These are phyloP conservation scores for Fusarium sp. DNA, from an alignment of 2,329 filamentous ascomycete species.

Conservation along the genomic window DNA sequence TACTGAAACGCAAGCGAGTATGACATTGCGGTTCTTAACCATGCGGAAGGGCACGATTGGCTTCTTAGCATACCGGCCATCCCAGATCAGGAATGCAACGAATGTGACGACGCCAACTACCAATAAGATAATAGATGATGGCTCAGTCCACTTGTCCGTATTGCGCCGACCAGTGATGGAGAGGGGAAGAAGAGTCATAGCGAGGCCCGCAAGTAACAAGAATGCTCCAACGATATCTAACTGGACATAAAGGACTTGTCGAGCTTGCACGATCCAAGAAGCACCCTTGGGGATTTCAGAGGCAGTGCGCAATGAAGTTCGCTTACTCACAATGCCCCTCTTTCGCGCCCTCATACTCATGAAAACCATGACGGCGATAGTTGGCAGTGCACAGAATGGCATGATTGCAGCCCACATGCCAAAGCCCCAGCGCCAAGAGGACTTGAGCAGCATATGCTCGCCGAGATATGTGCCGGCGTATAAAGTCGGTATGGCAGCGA, in stretches of 20 bases:
- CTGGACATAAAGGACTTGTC: neutral
- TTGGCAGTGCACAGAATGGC: neutral
- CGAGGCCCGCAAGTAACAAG: constrained; percentile 1
- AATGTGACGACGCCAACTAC: constrained; percentile 39
- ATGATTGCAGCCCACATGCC: constrained; percentile 22
- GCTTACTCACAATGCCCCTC: neutral
- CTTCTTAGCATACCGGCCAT: constrained; percentile 46
- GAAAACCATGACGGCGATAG: constrained; percentile 1
- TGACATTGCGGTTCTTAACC: constrained; percentile 47
- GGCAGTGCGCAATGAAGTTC: neutral
- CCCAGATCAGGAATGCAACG: constrained; percentile 45
- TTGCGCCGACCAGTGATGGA: constrained; percentile 10
- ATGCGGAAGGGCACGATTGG: constrained; percentile 50
- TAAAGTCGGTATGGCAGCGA: constrained; percentile 14
- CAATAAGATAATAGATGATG: neutral
- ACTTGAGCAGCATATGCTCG: constrained; percentile 13
- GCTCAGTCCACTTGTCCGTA: constrained; percentile 1
- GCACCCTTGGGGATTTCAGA: neutral
- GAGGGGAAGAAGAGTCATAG: constrained; percentile 18
- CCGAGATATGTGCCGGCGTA: constrained; percentile 22
- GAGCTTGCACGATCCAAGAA: neutral
- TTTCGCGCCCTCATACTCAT: neutral
- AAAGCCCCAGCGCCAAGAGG: constrained; percentile 18
- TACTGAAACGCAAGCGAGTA: constrained; percentile 45
- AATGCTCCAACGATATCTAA: constrained; percentile 12